Percentiles rank a stretch among this genome's conserved stretches.
Conservation (phyloP, 345 rosid species). For the Salix caprea region DNA sequence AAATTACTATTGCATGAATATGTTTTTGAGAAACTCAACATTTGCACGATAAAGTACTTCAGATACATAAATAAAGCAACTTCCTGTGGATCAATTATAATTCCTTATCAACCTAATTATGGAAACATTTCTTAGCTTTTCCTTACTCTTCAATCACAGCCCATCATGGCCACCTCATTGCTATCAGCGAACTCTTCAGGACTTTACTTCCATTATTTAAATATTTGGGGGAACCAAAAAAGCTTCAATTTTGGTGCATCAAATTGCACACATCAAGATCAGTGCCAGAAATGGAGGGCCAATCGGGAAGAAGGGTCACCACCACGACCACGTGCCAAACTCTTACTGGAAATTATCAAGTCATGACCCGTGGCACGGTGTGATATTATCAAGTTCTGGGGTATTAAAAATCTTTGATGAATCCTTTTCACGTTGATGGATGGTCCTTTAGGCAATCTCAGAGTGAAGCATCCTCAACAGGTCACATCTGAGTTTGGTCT, state of each 20-base stretch:
- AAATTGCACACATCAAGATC: conserved; percentile 18
- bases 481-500: conserved; percentile 1
- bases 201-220: background rate
- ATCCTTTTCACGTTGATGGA: background rate
- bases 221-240: conserved; percentile 13
- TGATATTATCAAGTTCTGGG: background rate
- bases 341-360: background rate
- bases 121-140: background rate
- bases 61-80: background rate
- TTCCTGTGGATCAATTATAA: background rate
- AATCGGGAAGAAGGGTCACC: conserved; percentile 19
- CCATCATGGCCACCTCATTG: background rate
- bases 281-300: conserved; percentile 6
- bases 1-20: too few species aligned
- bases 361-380: conserved; percentile 19
- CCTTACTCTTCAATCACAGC: background rate
- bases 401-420: background rate
- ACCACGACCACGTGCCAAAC: conserved; percentile 17
- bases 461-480: background rate
- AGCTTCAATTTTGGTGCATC: conserved; percentile 6
- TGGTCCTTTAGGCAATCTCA: conserved; percentile 13
- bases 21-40: too few species aligned
- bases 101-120: background rate
- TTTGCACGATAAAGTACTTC: background rate
- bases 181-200: background rate